These are phyloP conservation scores for Lactifluus echinatus DNA, from an alignment of 768 basidiomycete species.

Conservation along the genomic window DNA sequence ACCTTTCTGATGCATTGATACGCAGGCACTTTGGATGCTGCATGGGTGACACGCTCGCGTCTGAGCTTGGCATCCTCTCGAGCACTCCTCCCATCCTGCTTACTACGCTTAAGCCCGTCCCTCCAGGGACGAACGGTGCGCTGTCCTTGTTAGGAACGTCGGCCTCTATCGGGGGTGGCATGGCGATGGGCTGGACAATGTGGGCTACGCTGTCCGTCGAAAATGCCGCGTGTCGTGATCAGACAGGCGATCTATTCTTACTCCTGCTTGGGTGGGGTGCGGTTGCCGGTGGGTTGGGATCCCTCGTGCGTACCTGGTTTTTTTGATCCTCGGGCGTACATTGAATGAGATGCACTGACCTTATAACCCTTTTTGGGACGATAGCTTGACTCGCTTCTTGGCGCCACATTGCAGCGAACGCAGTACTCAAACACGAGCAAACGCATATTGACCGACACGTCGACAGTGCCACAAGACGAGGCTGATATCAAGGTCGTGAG, in stretches of 20 bases:
- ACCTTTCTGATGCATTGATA: not conserved
- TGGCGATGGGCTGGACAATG: conserved; percentile 58
- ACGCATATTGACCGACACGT: conserved; percentile 54
- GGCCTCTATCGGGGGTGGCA: conserved; percentile 66
- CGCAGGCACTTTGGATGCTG: conserved; percentile 80
- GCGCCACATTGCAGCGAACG: conserved; percentile 79
- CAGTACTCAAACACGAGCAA: conserved; percentile 56
- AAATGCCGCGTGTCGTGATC: conserved; percentile 43
- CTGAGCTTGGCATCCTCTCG: conserved; percentile 86
- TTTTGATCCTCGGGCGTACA: not conserved
- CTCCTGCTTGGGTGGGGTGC: conserved; percentile 51
- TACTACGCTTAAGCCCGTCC: conserved; percentile 66
- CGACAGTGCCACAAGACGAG: conserved; percentile 23
- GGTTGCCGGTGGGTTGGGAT: conserved; percentile 67
- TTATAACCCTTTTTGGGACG: not conserved
- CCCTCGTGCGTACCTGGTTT: conserved; percentile 44
- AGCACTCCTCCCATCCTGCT: conserved; percentile 59
- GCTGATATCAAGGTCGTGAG: conserved; percentile 47
- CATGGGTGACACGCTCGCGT: conserved; percentile 87
- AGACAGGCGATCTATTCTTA: conserved; percentile 32
- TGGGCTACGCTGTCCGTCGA: conserved; percentile 51
- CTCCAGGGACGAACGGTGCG: conserved; percentile 88
- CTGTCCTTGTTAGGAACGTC: conserved; percentile 68
- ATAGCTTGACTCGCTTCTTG: conserved; percentile 79
- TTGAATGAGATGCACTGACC: not conserved